Conservation (phyloP, 805 yeast species). For the Myxozyma monticola region DNA sequence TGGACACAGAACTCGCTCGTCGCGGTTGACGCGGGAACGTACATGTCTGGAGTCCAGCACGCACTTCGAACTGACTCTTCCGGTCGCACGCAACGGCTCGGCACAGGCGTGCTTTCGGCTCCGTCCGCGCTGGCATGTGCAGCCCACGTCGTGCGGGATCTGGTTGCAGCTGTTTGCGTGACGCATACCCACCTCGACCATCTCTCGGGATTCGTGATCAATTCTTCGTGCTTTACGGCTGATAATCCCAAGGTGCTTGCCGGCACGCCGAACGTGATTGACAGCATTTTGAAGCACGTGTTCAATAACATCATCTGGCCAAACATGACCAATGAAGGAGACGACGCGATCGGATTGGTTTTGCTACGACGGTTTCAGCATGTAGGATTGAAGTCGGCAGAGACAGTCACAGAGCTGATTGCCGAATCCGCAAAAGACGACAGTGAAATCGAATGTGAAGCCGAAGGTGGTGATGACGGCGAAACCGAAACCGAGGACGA, state of each 20-base stretch:
- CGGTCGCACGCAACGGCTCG: constrained; percentile 12
- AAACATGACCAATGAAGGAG: constrained; percentile 47
- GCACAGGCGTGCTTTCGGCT: constrained; percentile 24
- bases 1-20: constrained; percentile 51
- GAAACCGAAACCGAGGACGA: not conserved
- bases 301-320: constrained; percentile 88
- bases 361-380: constrained; percentile 12
- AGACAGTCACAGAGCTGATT: not conserved
- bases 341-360: constrained; percentile 25
- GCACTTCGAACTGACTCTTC: constrained; percentile 33
- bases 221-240: constrained; percentile 57
- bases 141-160: constrained; percentile 33
- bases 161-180: constrained; percentile 43
- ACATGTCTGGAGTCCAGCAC: constrained; percentile 57
- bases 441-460: not conserved
- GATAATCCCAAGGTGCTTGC: constrained; percentile 47
- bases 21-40: constrained; percentile 79
- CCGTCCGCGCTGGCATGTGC: constrained; percentile 28
- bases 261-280: constrained; percentile 56
- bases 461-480: not conserved
- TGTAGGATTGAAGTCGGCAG: not conserved
- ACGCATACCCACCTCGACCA: constrained; percentile 90
- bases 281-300: constrained; percentile 53
- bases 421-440: too few relatives aligned
- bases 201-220: constrained; percentile 63